Base-by-base conservation (phyloP, 208 protist genomes). In the Wallacemonas sp. region DNA sequence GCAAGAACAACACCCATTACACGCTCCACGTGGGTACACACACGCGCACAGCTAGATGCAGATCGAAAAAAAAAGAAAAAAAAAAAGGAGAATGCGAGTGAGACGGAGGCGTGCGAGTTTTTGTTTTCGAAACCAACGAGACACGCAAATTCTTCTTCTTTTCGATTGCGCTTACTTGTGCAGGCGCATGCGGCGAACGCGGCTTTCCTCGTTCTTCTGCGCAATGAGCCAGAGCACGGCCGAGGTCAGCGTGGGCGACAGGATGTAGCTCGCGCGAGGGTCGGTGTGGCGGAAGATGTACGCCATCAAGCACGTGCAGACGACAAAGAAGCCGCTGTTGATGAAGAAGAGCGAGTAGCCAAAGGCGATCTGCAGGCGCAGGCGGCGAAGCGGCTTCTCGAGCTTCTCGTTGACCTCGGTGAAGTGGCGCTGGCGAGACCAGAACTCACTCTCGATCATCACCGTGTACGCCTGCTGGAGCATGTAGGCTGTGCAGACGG, bases 201-300 rank as follows among this genome's bases (percentile, higher is more conserved):
- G 88, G 70, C 80, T 93, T 75, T 96, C 91, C 72, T 96, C 88
- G 67, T 96, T 96, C 81, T 96, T 96, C 70, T 90, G 86, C 31
- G 88, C 76, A 23, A 96, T 72, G 18, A 96, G 67, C 91, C 87
- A 96, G 70, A 96, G 73, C 36, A 96, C 64, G 23, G 86, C 82
- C 1, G 91, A 71, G 4, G 88, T 92, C 54, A 96, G 76, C 11
- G 75, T 79, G 3, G 91, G 91, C 11, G 88, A 90, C 32, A 94
- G 66, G 36, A 92, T 88, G 75, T 84, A 92, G 66, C 71, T 83
- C 46, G 86, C 87, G 23, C 86, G 81, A 16, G 87, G 84, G 71
- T 96, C 91, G 46, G 73, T 83, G 67, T 92, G 83, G 62, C 87
- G 91, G 50, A 96, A 91, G 68, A 96, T 88, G 76, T 94, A 96